Evolutionary conservation across 2,329 filamentous ascomycete genomes (phyloP).

Genomic region (Botrytis paeoniae): DNA sequence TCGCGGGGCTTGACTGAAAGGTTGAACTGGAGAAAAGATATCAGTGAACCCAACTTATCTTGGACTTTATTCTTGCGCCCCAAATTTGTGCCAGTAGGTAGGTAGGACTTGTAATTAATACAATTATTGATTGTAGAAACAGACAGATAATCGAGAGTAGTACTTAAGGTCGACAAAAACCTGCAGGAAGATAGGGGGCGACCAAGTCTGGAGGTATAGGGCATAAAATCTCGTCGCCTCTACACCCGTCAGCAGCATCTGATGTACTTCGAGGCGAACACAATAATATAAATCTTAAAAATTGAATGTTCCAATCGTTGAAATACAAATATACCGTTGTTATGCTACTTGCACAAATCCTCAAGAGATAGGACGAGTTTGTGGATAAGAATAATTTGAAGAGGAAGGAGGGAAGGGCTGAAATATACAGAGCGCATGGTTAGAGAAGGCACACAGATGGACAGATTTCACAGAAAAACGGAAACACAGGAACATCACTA

Average conservation of each 20-base stretch:
- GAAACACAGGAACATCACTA: not conserved
- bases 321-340: not conserved
- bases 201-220: not conserved
- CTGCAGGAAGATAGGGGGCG: not conserved
- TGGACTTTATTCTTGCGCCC: not conserved
- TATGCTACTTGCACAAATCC: not conserved
- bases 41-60: not conserved
- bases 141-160: not conserved
- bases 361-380: not conserved
- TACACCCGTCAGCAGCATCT: not conserved
- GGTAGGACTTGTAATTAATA: not conserved
- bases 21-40: too few species aligned
- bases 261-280: not conserved
- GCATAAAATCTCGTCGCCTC: not conserved
- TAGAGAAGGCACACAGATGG: not conserved
- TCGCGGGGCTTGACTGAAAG: not conserved
- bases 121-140: not conserved
- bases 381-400: not conserved
- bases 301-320: accelerated
- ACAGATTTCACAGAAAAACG: not conserved
- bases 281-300: not conserved
- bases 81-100: not conserved
- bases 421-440: not conserved
- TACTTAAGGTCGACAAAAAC: not conserved
- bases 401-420: not conserved